Conservation (phyloP, 139 green algal species). For the Mesotaenium endlicherianum region DNA sequence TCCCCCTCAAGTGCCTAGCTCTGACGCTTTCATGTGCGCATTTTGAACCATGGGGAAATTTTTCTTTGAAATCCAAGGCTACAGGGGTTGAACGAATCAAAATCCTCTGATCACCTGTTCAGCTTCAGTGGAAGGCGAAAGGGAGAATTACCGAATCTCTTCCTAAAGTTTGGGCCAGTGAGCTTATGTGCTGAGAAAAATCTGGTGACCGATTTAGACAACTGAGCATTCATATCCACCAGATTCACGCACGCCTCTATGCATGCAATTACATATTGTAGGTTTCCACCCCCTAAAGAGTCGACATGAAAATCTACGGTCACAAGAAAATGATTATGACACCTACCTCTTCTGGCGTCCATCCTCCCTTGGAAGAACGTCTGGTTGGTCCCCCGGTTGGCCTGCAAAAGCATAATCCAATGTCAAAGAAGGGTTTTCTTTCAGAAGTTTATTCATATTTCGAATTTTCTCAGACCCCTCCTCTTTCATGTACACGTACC, state of each 20-base stretch:
- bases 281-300: neutral
- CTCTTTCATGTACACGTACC: no score
- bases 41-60: no score
- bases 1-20: neutral
- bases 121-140: no score
- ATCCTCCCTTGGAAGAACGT: constrained; percentile 56
- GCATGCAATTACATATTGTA: neutral
- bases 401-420: constrained; percentile 32
- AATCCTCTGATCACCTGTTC: no score
- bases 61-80: no score
- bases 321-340: neutral
- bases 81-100: no score
- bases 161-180: no score
- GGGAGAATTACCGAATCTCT: no score
- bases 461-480: no score
- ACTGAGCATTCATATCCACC: neutral
- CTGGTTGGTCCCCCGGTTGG: constrained; percentile 57
- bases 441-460: no score
- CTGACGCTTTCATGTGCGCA: no score
- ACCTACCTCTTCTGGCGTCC: constrained; percentile 58
- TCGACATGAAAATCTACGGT: neutral
- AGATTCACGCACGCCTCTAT: neutral
- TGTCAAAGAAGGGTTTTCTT: no score
- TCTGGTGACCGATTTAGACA: neutral
- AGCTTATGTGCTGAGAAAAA: neutral